phyloP scores from a whole-genome alignment of 306 rosid species.

The Quercus gilva region DNA sequence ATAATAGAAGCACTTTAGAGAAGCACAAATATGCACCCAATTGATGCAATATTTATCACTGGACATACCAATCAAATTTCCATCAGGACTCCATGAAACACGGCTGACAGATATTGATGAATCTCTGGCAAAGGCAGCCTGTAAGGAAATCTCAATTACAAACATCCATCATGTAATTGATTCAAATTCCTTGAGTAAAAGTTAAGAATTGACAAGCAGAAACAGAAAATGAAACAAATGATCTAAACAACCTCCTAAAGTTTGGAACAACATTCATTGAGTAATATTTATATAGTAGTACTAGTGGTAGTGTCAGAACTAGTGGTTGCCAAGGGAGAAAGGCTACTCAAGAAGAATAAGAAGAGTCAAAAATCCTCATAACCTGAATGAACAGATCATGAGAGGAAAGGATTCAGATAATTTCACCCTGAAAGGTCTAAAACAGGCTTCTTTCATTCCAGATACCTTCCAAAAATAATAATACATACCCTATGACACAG shows the following conservation, averaged over 20 bases:
- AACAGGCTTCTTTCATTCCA: neutral
- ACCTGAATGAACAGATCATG: neutral
- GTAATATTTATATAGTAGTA: neutral
- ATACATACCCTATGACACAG: neutral
- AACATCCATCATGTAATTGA: conserved; percentile 21
- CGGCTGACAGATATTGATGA: conserved; percentile 66
- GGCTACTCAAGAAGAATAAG: neutral
- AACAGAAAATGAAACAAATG: neutral
- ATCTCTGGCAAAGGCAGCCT: conserved; percentile 65
- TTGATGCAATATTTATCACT: neutral
- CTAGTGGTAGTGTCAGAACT: neutral
- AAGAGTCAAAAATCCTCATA: neutral
- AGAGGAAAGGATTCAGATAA: neutral
- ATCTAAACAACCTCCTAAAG: neutral
- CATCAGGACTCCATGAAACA: conserved; percentile 89
- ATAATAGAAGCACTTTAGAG: conserved; percentile 27
- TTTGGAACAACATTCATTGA: neutral
- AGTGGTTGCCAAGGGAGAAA: neutral
- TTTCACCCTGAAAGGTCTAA: neutral
- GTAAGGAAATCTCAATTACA: conserved; percentile 33
- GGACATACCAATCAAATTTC: conserved; percentile 73
- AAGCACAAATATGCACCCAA: neutral
- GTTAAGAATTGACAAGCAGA: neutral
- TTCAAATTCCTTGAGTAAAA: conserved; percentile 22
- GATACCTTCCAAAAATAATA: neutral